Evolutionary conservation across 257 asterid species (phyloP), one percentile per base, ranked within the genome.

Genomic region (Cordia subcordata): DNA sequence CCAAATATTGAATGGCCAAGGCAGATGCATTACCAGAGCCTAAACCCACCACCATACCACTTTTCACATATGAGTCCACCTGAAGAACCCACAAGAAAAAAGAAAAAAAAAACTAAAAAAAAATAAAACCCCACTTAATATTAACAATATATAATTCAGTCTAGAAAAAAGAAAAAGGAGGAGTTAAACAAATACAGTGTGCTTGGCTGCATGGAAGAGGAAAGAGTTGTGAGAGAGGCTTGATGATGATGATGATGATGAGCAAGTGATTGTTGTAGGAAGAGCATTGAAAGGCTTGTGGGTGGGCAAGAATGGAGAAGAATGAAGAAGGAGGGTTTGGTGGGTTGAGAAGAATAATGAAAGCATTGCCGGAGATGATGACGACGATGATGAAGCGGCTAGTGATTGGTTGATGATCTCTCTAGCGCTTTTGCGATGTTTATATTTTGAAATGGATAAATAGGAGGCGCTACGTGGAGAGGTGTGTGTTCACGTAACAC

Each of bases 1-100:
- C 95, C 70, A 86, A 62, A 73, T 86, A 86, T 16, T 83, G 89
- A 22, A 81, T 86, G 56, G 95, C 89, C 15, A 79, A 74, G 27
- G 68, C 51, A 39, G 95, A 86, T 73, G 93, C 89, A 4, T 81
- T 76, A 53, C 93, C 95, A 61, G 89, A 74, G 21, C 93, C 93
- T 57, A 86, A 72, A 39, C 93, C 95, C 62, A 86, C 62, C 67
- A 79, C 79, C 95, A 86, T 86, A 46, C 95, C 92, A 71, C 61
- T 77, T 76, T 84, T 77, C 61, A 84, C 92, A 68, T 73, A 86
- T 0, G 87, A 71, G 68, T 86, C 90, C 52, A 86, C 93, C 95
- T 86, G 74, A 42, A 42, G 15, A 42, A n/a, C n/a, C n/a, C n/a
- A n/a, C n/a, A 42, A 10, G 14, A 42, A 3, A 63, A 37, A 62